Evolutionary conservation across 108 stramenopile genomes (phyloP).

Genomic region (Cylindrotheca closterium): DNA sequence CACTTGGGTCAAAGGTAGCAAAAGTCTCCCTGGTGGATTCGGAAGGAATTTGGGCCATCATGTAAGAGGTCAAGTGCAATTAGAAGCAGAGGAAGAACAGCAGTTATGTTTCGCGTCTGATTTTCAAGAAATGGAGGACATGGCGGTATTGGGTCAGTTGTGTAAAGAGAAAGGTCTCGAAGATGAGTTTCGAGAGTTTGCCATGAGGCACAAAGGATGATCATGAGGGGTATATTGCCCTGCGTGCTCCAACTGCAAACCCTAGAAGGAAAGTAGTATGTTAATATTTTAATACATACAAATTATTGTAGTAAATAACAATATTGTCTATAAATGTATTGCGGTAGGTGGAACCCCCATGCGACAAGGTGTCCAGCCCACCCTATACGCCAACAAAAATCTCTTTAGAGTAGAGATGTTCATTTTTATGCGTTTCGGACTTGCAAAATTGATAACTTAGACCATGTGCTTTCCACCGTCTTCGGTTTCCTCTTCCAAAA

Average conservation of each 20-base stretch:
- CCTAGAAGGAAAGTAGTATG: no score
- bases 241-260: no score
- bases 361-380: no score
- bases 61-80: conserved; percentile 44
- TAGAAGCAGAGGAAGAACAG: conserved; percentile 2
- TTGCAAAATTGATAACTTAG: neutral
- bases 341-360: no score
- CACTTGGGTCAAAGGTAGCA: conserved; percentile 58
- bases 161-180: conserved; percentile 41
- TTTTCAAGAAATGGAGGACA: conserved; percentile 50
- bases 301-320: no score
- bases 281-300: no score
- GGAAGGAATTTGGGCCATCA: conserved; percentile 68
- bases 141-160: conserved; percentile 26
- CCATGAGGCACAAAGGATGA: conserved; percentile 50
- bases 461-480: conserved; percentile 1
- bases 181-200: conserved; percentile 54
- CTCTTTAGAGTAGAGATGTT: no score
- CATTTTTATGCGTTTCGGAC: no score
- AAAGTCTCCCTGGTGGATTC: conserved; percentile 56
- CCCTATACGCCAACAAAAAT: no score
- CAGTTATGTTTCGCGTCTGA: conserved; percentile 16
- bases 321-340: no score
- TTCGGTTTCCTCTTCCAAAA: neutral
- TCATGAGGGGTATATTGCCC: no score